Evolutionary conservation across 2,329 filamentous ascomycete species (phyloP).

Genomic region (Chrysosphaeria jannelii): DNA sequence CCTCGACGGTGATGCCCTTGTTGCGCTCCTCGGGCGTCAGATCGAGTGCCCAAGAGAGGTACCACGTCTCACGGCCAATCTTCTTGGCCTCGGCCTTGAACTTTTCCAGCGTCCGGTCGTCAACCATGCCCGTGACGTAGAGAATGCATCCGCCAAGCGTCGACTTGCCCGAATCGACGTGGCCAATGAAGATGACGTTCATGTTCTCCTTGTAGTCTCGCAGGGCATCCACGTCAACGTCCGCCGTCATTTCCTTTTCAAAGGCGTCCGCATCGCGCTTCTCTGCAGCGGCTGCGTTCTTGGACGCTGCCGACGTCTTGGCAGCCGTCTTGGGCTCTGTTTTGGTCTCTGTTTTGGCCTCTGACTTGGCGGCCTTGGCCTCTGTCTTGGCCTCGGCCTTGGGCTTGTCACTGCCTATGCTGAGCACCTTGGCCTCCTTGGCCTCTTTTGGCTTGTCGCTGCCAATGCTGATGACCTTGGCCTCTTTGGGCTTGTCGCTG

Average conservation of each 20-base stretch:
- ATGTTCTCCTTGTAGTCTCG: conserved; percentile 82
- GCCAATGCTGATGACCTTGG: conserved; percentile 35
- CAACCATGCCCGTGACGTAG: conserved; percentile 93
- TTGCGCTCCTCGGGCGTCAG: conserved; percentile 84
- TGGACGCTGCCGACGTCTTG: conserved; percentile 60
- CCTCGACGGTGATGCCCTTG: conserved; percentile 95
- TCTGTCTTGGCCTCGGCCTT: conserved; percentile 5
- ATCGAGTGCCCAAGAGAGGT: conserved; percentile 93
- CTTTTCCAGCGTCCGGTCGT: conserved; percentile 92
- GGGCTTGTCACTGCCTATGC: conserved; percentile 29
- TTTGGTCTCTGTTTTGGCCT: conserved; percentile 1
- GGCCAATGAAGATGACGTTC: conserved; percentile 86
- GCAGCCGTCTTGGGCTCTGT: conserved; percentile 25
- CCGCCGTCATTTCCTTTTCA: conserved; percentile 49
- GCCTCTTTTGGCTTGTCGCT: no score
- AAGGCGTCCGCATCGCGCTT: conserved; percentile 53
- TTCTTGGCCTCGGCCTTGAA: conserved; percentile 95
- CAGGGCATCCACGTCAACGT: conserved; percentile 41
- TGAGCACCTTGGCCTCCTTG: conserved; percentile 39
- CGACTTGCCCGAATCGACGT: conserved; percentile 95
- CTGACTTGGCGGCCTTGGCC: conserved; percentile 1
- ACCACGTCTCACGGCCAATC: conserved; percentile 89
- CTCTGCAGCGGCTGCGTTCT: conserved; percentile 20
- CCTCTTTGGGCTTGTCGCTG: conserved; percentile 15
- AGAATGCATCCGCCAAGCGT: conserved; percentile 84